These are phyloP conservation scores for Solanum gracilifrons DNA, from an alignment of 257 asterid species.

Conservation along the genomic window DNA sequence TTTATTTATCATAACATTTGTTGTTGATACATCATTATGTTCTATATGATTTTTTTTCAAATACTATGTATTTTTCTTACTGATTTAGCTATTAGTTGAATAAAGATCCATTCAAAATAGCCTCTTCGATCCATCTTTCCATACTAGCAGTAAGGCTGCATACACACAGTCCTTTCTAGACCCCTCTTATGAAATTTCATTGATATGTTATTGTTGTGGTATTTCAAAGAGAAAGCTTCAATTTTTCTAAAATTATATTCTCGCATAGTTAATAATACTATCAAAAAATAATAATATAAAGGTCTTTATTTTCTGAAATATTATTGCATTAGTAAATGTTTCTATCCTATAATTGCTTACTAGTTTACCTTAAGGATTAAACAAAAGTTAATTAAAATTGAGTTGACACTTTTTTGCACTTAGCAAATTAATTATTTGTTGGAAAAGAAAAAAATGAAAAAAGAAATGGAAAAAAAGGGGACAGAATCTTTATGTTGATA, in stretches of 20 bases:
- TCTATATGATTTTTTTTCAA: too few species aligned
- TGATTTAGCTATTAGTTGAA: too few species aligned
- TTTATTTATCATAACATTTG: too few species aligned
- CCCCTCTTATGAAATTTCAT: accelerated
- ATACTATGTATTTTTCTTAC: too few species aligned
- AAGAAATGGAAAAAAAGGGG: neutral
- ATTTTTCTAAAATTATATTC: neutral
- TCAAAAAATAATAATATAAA: neutral
- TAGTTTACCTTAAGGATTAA: neutral
- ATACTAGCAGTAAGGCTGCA: accelerated
- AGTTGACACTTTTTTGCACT: neutral
- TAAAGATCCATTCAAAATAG: neutral
- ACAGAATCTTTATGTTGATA: neutral
- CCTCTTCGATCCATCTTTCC: too few species aligned
- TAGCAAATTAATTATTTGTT: neutral
- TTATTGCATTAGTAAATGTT: neutral
- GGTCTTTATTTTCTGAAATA: neutral
- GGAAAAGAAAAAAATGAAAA: neutral
- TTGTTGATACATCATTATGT: too few species aligned
- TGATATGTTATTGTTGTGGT: neutral
- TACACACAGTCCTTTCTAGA: accelerated
- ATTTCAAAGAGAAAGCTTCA: too few species aligned
- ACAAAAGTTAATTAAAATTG: neutral
- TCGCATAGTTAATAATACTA: neutral
- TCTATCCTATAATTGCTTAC: neutral